Base-by-base conservation (phyloP, 768 basidiomycete species). In the Chalciporus piperatus region DNA sequence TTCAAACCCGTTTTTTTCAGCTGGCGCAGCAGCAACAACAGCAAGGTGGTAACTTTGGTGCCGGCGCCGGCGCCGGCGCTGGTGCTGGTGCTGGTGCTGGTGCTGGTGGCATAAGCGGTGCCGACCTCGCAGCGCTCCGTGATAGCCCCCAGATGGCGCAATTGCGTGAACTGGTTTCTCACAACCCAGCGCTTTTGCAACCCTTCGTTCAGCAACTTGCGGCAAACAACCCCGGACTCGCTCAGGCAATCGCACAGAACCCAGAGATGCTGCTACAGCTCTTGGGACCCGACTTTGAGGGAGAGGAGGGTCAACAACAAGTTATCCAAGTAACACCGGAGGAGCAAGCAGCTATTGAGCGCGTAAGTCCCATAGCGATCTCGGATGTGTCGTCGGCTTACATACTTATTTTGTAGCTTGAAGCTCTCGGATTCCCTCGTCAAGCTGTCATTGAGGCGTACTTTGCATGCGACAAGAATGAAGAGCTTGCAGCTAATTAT, bases 391-490 rank as follows among this genome's bases (percentile, higher is more conserved):
- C 55, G 27, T 7, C 9, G 6, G 27, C 13, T 22, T 28, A 25
- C 42, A 43, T 28, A n/a, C 16, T 44, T 41, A 54, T 56, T n/a
- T 28, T 42, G 3, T 57, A 97, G 95, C 75, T 97, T 55, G 82
- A 91, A 71, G 85, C 74, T 1, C 82, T 98, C 41, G 96, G 97
- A 1, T 98, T 99, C 69, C 69, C 89, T 16, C 80, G 92, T 37
- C 77, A 93, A 40, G 74, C 75, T 0, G 96, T 78, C n/a, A 72
- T 95, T 32, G 83, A 98, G 69, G 97, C 97, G 1, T 99, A 90
- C 71, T 82, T 96, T 65, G 89, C 86, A 2, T 98, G 95, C 69
- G 97, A 93, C 68, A 93, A 91, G 79, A 93, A 98, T 64, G 97
- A 98, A 72, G 93, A 98, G 65, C 72, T 95, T 17, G 94, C 97